Base-by-base conservation (phyloP, 2,329 filamentous ascomycete species). In the Phyllosticta citrichinensis region DNA sequence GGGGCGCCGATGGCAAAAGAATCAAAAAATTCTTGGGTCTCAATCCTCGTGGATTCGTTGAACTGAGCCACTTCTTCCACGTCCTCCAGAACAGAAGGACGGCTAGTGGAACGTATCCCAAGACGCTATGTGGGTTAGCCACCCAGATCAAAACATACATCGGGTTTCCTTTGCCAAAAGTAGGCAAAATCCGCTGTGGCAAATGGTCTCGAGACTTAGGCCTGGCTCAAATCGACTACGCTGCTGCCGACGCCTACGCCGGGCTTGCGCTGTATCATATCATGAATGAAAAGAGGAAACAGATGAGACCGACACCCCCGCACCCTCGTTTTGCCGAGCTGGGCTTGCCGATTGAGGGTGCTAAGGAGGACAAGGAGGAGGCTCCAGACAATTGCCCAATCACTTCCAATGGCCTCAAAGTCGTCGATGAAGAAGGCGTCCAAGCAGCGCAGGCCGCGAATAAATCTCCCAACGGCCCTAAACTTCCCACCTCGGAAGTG, bases 161-260 rank as follows among this genome's bases (percentile, higher is more conserved):
- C 5, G 80, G 83, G 5, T 77, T 95, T 52, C 91, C 91, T 2
- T 72, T 97, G 63, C 86, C 80, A 69, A 97, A 97, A 73, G 88
- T 22, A 84, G 1, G 75, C 82, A 52, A 88, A 52, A 88, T 95
- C 1, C 82, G 92, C 19, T 80, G 80, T 1, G 86, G 90, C 65
- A 81, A 93, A 69, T 97, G 93, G 92, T 83, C 83, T 27, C 75
- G 77, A 62, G 68, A 77, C 0, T 75, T 97, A 35, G 79, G 76
- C 20, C 75, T 80, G 64, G 71, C 82, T 10, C 92, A 97, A 70
- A 81, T 89, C 19, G 73, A 81, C 80, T 93, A 81, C 78, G 74
- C 92, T n/a, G 91, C 91, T 2, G 84, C 87, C 0, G 93, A 97
- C 73, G 88, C 91, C 0, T 97, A 96, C 70, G 91, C 91, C 35